A percentile compares a stretch with the other conserved stretches of the same genome.
Conservation (phyloP, 805 yeast species). For the Suhomyces tanzawaensis region DNA sequence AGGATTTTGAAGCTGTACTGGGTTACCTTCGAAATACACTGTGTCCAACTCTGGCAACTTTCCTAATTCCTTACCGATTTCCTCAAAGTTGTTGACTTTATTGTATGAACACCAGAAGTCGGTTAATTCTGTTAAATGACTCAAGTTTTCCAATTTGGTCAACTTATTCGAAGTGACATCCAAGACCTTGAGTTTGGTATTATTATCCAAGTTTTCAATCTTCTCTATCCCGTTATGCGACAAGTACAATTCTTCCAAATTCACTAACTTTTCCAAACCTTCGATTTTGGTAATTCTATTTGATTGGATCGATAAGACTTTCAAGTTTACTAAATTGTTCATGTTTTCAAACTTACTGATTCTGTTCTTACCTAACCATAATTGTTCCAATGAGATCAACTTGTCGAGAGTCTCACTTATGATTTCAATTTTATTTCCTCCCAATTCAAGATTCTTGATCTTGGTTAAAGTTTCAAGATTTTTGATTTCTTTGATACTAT, state of each 20-base stretch:
- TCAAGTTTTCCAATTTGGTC: slow-evolving; percentile 56
- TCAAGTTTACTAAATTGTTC: slow-evolving; percentile 55
- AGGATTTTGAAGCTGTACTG: slow-evolving; percentile 69
- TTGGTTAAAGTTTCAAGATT: slow-evolving; percentile 56
- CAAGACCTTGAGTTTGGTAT: slow-evolving; percentile 62
- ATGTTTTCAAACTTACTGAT: slow-evolving; percentile 66
- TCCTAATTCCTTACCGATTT: slow-evolving; percentile 64
- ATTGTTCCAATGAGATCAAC: slow-evolving; percentile 59
- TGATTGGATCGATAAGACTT: slow-evolving; percentile 83
- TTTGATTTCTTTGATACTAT: slow-evolving; percentile 71
- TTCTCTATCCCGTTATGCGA: slow-evolving; percentile 77
- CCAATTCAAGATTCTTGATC: slow-evolving; percentile 76
- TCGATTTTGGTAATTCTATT: slow-evolving; percentile 76
- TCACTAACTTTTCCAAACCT: slow-evolving; percentile 69
- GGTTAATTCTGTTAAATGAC: slow-evolving; percentile 67
- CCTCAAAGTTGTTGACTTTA: slow-evolving; percentile 62
- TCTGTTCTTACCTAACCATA: slow-evolving; percentile 92
- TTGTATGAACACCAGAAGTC: slow-evolving; percentile 95
- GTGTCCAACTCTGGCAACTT: slow-evolving; percentile 68
- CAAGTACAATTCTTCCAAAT: slow-evolving; percentile 81
- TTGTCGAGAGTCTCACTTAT: slow-evolving; percentile 56
- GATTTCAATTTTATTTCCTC: slow-evolving; percentile 73
- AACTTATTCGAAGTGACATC: slow-evolving; percentile 82
- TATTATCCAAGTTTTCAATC: slow-evolving; percentile 76
- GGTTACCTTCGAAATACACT: slow-evolving; percentile 92